A percentile compares a stretch with the other conserved stretches of the same genome.
Evolutionary conservation across 352 stramenopile species (phyloP).

Genomic region (Phytophthora megakarya): DNA sequence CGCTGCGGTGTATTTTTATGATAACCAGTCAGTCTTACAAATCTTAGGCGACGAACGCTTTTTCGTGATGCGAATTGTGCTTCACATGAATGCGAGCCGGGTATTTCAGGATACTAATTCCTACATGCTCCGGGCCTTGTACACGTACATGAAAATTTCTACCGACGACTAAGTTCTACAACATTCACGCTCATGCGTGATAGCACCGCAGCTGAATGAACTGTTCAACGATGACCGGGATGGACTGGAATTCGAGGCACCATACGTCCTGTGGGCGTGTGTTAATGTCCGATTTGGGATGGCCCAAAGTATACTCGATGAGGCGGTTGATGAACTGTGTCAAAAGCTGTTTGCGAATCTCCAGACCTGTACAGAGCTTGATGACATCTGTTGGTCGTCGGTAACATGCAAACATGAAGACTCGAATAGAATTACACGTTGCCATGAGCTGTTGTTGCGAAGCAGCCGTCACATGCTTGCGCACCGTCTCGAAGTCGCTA

Average conservation of each 20-base stretch:
- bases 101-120: too few relatives aligned
- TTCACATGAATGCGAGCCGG: too few relatives aligned
- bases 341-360: slow-evolving; percentile 48
- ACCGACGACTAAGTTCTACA: slow-evolving; percentile 8
- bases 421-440: slow-evolving; percentile 34
- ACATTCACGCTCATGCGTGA: slow-evolving; percentile 4
- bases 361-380: slow-evolving; percentile 35
- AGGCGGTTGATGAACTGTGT: slow-evolving; percentile 43
- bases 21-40: too few relatives aligned
- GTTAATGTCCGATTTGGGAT: slow-evolving; percentile 24
- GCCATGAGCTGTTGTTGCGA: slow-evolving; percentile 29
- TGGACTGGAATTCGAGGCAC: slow-evolving; percentile 34
- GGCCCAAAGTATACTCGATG: slow-evolving; percentile 35
- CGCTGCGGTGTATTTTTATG: too few relatives aligned
- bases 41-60: too few relatives aligned
- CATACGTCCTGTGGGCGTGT: slow-evolving; percentile 17
- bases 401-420: slow-evolving; percentile 41
- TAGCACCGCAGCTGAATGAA: slow-evolving; percentile 32
- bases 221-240: slow-evolving; percentile 36
- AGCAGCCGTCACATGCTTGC: slow-evolving; percentile 23
- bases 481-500: slow-evolving; percentile 36
- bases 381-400: slow-evolving; percentile 39
- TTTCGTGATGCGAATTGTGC: too few relatives aligned
- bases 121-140: too few relatives aligned
- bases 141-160: too few relatives aligned